Evolutionary conservation across 305 asterid genomes (phyloP), one percentile per base, ranked within the genome.

Genomic region (Rubia tinctorum): DNA sequence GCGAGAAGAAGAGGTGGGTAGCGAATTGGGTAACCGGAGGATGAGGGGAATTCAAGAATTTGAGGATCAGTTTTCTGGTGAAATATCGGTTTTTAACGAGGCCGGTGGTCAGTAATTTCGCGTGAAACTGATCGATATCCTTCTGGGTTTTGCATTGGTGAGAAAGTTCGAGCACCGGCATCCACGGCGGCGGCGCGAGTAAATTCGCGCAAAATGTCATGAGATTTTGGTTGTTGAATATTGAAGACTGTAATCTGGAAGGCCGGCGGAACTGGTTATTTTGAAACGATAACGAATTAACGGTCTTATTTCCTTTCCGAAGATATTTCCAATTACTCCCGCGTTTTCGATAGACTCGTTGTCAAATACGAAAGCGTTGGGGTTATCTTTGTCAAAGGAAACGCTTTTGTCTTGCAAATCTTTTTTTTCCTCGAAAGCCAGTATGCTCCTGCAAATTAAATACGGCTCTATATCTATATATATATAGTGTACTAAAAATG

Each of bases 21-120:
- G 95, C 92, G 43, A 92, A 90, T 15, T 85, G 76, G 13, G 82
- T 58, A 6, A 74, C 76, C 49, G 88, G 84, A 53, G 73, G 78
- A 71, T 85, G 81, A 9, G 75, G 82, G 55, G 92, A 84, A 22
- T 81, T 83, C 9, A 83, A 81, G 71, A 87, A 81, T 17, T 77
- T 80, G 73, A 88, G 83, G 80, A 92, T 85, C 60, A 89, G 73
- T 68, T 88, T 90, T 51, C 88, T 82, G 66, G 89, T 79, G 25
- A 89, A 68, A 8, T 78, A 23, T 17, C 82, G 79, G 78, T 83
- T 83, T 53, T 75, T 83, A 40, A 89, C 66, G 43, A 89, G 86
- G 72, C 97, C 96, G 5, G 97, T 88, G 42, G 94, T 86, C 65
- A 90, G 79, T 63, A 92, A 72, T 73, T 80, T 87, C 25, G 94